Evolutionary conservation across 2,329 filamentous ascomycete species (phyloP).

Genomic region (Aspergillus uvarum): DNA sequence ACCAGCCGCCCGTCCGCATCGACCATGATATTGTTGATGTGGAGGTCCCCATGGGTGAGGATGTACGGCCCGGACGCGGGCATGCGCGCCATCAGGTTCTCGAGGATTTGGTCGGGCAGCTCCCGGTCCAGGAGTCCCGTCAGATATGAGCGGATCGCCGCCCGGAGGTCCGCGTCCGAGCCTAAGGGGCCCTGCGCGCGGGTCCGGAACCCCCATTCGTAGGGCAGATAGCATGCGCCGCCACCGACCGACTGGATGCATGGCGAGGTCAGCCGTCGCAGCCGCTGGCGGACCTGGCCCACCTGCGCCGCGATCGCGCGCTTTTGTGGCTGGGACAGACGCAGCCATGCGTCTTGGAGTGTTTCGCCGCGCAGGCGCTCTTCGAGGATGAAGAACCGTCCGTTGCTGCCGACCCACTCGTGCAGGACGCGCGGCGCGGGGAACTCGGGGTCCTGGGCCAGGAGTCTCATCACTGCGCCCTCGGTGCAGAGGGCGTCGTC

Average conservation of each 20-base stretch:
- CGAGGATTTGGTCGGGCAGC: constrained; percentile 15
- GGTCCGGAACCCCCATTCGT: constrained; percentile 3
- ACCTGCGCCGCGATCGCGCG: constrained; percentile 19
- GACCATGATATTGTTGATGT: constrained; percentile 30
- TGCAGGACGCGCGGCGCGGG: constrained; percentile 16
- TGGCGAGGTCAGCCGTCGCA: constrained; percentile 14
- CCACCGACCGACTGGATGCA: constrained; percentile 18
- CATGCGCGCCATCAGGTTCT: constrained; percentile 22
- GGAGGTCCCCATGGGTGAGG: constrained; percentile 28
- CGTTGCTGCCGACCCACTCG: constrained; percentile 20
- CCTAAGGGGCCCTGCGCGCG: constrained; percentile 18
- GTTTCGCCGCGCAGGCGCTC: constrained; percentile 19
- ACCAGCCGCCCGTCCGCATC: constrained; percentile 21
- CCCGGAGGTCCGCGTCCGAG: constrained; percentile 20
- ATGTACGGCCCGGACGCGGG: constrained; percentile 25
- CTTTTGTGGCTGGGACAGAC: constrained; percentile 16
- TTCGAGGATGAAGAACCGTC: constrained; percentile 18
- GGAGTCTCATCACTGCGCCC: constrained; percentile 9
- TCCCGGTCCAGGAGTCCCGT: constrained; percentile 8
- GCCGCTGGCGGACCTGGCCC: constrained; percentile 13
- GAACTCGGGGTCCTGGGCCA: constrained; percentile 13
- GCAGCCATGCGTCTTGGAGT: constrained; percentile 20
- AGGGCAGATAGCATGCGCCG: constrained; percentile 17
- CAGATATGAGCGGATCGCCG: constrained; percentile 13
- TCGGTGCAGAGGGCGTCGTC: constrained; percentile 17